Base-by-base conservation (phyloP, 148 eudicot genomes). In the Vaccinium darrowii region DNA sequence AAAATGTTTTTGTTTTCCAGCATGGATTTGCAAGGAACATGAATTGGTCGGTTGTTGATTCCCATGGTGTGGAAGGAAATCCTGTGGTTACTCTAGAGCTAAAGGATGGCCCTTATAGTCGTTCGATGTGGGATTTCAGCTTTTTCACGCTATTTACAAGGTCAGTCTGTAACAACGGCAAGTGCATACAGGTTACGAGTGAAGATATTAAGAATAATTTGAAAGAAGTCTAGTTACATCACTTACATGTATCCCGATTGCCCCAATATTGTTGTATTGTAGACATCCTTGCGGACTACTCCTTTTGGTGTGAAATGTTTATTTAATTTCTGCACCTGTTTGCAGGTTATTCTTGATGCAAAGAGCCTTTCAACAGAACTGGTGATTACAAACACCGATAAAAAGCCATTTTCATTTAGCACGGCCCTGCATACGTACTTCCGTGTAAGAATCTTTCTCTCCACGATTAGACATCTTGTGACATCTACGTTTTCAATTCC, bases 11-110 rank as follows among this genome's bases (percentile, higher is more conserved):
- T 88, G 69, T 80, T 87, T 82, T 81, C 84, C 93, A 97, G 99
- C 99, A 97, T 88, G 99, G 99, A 79, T 97, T 97, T 84, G 99
- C 93, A 79, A 95, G 99, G 92, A 97, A 97, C 86, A 71, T 91
- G 89, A 84, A 90, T 82, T 97, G 99, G 99, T 91, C 98, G 10
- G 51, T 95, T 85, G 91, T 91, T 83, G 88, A 89, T 85, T 95
- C 98, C 87, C 85, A 93, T 84, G 93, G 86, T 69, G 88, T 85
- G 83, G 96, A 93, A 58, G 96, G 93, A 63, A 94, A 92, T 76
- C 93, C 95, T 39, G 90, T 84, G 78, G 86, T 93, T 27, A 97
- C 98, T 84, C 89, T 97, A 65, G 98, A 95, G 89, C 89, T 97
- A 47, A 94, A 90, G 87, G 98, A 97, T 87, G 87, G 76, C 51